Base-by-base conservation (phyloP, 2,329 filamentous ascomycete species). In the Penicillium sp. region DNA sequence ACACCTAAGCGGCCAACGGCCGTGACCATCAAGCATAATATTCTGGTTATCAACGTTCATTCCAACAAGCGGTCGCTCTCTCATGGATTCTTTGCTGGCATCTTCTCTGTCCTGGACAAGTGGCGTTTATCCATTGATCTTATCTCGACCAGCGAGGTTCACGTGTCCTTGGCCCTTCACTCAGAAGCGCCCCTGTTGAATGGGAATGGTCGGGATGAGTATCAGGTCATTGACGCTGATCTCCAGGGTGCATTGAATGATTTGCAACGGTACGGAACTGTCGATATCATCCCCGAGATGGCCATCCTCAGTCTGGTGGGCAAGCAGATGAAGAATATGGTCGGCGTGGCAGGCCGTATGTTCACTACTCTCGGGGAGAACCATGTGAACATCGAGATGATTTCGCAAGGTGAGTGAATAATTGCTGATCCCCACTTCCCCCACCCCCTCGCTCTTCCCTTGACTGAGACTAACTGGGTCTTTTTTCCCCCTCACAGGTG, bases 351-450 rank as follows among this genome's bases (percentile, higher is more conserved):
- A 7, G 94, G 94, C 27, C 86, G 84, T 64, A 97, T 99, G 89
- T 97, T 99, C 74, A 90, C 89, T 44, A 95, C 92, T 1, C 79
- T 99, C 16, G 94, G 94, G 40, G 90, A 97, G 70, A 89, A 96
- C 71, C 89, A 90, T 65, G 87, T 99, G 69, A 99, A 99, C 72
- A 91, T 99, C 64, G 94, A 99, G 77, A 99, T 99, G 94, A 99
- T 99, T 63, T 96, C 91, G 23, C 94, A 99, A 78, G 94, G 94
- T 93, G 80, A 67, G 80, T 63, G 30, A 48, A 51, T 55, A 36
- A 47, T 60, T 48, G 55, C 23, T 27, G 30, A 44, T 29, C 67
- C 16, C 38, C 44, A 18, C 18, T n/a, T 47, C 41, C 53, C 48
- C 47, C 19, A 35, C 19, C 50, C 46, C 43, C 40, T 23, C 46